Evolutionary conservation across 164 flowering plant species (phyloP).

Genomic region (Nelumbo lutea): DNA sequence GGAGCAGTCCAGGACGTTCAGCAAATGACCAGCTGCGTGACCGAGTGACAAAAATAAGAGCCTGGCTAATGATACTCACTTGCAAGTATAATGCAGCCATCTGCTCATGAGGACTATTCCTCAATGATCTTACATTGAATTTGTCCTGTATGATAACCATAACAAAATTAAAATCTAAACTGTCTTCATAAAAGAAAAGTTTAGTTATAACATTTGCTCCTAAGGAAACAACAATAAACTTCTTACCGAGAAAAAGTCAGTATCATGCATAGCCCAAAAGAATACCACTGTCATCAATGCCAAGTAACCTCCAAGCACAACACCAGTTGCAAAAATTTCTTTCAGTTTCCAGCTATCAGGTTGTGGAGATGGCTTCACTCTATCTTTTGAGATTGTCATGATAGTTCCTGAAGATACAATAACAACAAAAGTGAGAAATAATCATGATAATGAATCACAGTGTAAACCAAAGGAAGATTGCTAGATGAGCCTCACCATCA

Average conservation of each 20-base stretch:
- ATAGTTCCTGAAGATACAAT: constrained; percentile 62
- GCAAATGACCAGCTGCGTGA: constrained; percentile 89
- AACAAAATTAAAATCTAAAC: not conserved
- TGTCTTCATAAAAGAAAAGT: not conserved
- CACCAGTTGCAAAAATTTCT: constrained; percentile 92
- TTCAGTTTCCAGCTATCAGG: constrained; percentile 98
- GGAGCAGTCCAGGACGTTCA: constrained; percentile 84
- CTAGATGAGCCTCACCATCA: constrained; percentile 56
- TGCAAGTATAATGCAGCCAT: constrained; percentile 90
- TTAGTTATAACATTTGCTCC: not conserved
- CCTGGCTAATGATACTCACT: constrained; percentile 97
- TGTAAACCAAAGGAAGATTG: not conserved
- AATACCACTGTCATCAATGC: constrained; percentile 91
- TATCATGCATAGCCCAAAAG: constrained; percentile 77
- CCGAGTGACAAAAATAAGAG: constrained; percentile 87
- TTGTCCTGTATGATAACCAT: constrained; percentile 41
- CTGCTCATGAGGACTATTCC: constrained; percentile 43
- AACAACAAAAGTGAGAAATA: constrained; percentile 4
- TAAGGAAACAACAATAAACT: not conserved
- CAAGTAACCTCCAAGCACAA: constrained; percentile 84
- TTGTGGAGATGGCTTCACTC: constrained; percentile 93
- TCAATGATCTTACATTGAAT: constrained; percentile 48
- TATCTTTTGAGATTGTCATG: constrained; percentile 96
- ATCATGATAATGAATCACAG: not conserved
- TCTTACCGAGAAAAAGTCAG: constrained; percentile 74